Base-by-base conservation (phyloP, 768 basidiomycete species). In the Podaxis sp. region DNA sequence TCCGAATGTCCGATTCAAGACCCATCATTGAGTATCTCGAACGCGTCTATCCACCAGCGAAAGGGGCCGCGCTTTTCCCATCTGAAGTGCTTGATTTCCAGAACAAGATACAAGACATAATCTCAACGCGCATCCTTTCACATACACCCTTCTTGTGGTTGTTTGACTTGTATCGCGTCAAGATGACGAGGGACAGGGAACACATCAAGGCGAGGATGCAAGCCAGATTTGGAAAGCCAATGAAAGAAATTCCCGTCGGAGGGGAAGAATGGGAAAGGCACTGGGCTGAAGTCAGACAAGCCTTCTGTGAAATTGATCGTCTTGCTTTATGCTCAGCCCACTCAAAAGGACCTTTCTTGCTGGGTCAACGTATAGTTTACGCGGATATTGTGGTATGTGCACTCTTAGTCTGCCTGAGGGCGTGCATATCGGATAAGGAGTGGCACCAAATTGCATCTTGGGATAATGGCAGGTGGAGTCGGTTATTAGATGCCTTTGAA, bases 221-320 rank as follows among this genome's bases (percentile, higher is more conserved):
- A 33, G 33, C 8, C 33, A 9, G 33, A 9, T 33, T 33, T 9
- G 33, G 9, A n/a, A 64, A 57, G 55, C 56, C 56, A 8, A 64
- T 70, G 13, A 66, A 65, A 17, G 62, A 65, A 7, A 68, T 73
- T 22, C 68, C 29, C 13, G 25, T 25, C 11, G n/a, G 24, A 4
- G 40, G 56, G 41, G 9, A 4, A 25, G 56, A 29, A 25, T 27
- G 56, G 56, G 19, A 22, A 24, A 41, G 33, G 37, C 40, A 43
- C 15, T 56, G 55, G 55, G 55, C 19, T 3, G 24, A 24, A 24
- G 19, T 43, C 40, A 24, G 17, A 17, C 22, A 33, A 43, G 55
- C 37, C 3, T 56, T 24, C 24, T 56, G n/a, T 9, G 41, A 43
- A n/a, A 24, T 46, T 27, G 41, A 57, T 24, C 17, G 56, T 19